These are phyloP conservation scores for Chlorophyllum brunneum DNA, from an alignment of 768 basidiomycete genomes.

Conservation along the genomic window DNA sequence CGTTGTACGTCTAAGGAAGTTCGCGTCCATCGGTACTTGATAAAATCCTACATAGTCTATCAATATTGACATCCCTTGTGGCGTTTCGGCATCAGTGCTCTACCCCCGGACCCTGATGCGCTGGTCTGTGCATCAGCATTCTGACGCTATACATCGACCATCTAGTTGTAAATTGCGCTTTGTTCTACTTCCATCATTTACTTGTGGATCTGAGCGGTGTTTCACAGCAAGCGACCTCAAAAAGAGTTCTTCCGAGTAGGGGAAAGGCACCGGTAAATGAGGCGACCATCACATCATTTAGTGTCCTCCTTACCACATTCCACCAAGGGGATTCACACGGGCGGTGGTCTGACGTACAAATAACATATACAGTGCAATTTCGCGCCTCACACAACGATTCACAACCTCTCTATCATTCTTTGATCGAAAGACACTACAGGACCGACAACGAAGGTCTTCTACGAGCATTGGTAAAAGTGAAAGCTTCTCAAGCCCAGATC, in stretches of 20 bases:
- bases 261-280: too few relatives aligned
- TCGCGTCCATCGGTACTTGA: not conserved
- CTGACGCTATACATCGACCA: too few relatives aligned
- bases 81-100: too few relatives aligned
- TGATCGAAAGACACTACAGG: not conserved
- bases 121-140: too few relatives aligned
- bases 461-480: not conserved
- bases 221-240: not conserved
- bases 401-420: not conserved
- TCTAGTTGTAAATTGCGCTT: too few relatives aligned
- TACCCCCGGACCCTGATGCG: too few relatives aligned
- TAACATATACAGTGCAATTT: not conserved
- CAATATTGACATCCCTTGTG: not conserved
- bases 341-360: not conserved
- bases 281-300: not conserved
- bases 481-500: conserved; percentile 25
- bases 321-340: conserved; percentile 1
- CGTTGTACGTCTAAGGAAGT: not conserved
- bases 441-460: not conserved
- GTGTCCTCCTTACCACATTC: not conserved
- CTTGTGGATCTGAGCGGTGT: not conserved
- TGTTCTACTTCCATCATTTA: too few relatives aligned
- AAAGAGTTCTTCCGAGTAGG: not conserved
- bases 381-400: not conserved
- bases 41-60: not conserved